Conservation (phyloP, 257 asterid genomes). For the Sherardia arvensis region DNA sequence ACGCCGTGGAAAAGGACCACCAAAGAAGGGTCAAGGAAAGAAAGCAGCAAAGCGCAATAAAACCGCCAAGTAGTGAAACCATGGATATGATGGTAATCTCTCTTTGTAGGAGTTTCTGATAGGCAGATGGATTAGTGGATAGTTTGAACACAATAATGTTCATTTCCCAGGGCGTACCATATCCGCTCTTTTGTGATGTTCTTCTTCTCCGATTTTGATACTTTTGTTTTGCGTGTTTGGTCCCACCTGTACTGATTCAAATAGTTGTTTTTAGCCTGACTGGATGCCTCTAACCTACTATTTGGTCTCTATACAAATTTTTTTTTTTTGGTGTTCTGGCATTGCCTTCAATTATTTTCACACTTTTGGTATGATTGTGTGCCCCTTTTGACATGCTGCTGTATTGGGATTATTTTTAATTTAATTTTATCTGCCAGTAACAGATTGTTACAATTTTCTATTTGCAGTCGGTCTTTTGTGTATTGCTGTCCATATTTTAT, state of each 20-base stretch:
- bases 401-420: not conserved
- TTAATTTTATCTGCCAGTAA: not conserved
- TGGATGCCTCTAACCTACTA: not conserved
- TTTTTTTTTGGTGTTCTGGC: not conserved
- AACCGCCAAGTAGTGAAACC: constrained; percentile 8
- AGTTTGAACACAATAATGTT: not conserved
- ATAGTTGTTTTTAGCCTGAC: not conserved
- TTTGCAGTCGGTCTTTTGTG: not conserved
- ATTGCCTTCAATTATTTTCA: not conserved
- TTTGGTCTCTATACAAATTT: not conserved
- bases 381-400: not conserved
- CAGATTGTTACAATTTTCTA: not conserved
- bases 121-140: not conserved
- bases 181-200: not conserved
- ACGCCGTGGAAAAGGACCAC: constrained; percentile 91
- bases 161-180: not conserved
- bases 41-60: constrained; percentile 64
- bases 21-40: constrained; percentile 92
- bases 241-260: not conserved
- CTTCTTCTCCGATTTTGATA: not conserved
- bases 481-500: not conserved
- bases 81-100: not conserved
- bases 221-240: too few species aligned
- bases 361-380: not conserved
- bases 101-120: not conserved